These are phyloP conservation scores for Exophiala calicioides DNA, from an alignment of 2,329 filamentous ascomycete genomes.

Conservation along the genomic window DNA sequence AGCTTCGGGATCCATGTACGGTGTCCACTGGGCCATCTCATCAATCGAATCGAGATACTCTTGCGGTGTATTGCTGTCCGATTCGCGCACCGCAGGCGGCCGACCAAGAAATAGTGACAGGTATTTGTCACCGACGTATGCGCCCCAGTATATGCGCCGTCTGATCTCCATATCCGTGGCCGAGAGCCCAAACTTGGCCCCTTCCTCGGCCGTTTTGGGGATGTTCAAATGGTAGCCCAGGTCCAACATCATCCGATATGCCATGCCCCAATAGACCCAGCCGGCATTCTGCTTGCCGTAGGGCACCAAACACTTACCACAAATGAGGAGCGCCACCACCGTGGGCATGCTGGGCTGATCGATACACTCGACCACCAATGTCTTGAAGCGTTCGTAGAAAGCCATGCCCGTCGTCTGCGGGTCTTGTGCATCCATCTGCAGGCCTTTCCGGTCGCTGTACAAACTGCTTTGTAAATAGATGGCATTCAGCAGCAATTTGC, in stretches of 20 bases:
- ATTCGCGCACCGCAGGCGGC: no score
- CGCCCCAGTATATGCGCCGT: no score
- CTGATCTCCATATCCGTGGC: no score
- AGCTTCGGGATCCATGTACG: no score
- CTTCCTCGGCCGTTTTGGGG: no score
- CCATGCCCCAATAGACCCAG: slow-evolving; percentile 41
- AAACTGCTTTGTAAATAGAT: slow-evolving; percentile 45
- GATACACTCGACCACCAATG: slow-evolving; percentile 39
- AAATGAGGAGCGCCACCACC: slow-evolving; percentile 39
- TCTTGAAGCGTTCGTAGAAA: slow-evolving; percentile 43
- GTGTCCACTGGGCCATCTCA: no score
- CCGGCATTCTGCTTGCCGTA: slow-evolving; percentile 40
- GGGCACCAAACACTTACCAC: slow-evolving; percentile 37
- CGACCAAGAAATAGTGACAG: no score
- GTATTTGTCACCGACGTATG: no score
- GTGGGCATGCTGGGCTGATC: slow-evolving; percentile 43
- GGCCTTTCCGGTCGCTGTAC: slow-evolving; percentile 41
- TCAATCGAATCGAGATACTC: no score
- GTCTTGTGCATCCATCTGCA: slow-evolving; percentile 39
- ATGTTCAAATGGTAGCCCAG: slow-evolving; percentile 41
- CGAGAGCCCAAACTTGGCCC: no score
- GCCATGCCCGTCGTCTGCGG: slow-evolving; percentile 39
- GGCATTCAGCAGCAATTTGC: slow-evolving; percentile 43
- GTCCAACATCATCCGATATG: slow-evolving; percentile 45
- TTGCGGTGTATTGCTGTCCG: no score